Evolutionary conservation across 2,329 filamentous ascomycete species (phyloP).

Genomic region (Neopestalotiopsis sp.): DNA sequence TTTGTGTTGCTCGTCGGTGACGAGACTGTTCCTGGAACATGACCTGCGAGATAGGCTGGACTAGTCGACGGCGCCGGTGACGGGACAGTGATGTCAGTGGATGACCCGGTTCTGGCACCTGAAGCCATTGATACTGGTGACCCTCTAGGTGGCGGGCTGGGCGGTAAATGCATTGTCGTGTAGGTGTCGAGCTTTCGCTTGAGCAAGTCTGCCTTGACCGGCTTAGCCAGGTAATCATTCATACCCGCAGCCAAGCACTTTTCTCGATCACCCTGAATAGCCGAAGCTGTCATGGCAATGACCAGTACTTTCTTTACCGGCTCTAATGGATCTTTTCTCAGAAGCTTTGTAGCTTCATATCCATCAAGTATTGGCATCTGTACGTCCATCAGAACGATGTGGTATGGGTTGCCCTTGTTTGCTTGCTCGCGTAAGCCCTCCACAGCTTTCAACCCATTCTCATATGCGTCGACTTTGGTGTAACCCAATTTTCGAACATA

Average conservation of each 20-base stretch:
- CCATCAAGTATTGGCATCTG: constrained; percentile 95
- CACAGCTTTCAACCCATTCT: constrained; percentile 86
- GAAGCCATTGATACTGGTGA: constrained; percentile 16
- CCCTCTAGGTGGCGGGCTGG: constrained; percentile 23
- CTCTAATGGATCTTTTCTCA: constrained; percentile 77
- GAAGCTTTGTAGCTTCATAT: constrained; percentile 85
- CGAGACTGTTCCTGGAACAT: constrained; percentile 12
- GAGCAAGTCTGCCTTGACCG: constrained; percentile 85
- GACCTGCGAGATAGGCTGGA: constrained; percentile 22
- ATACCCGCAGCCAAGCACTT: constrained; percentile 96
- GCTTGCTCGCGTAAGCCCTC: constrained; percentile 80
- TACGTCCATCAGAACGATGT: constrained; percentile 93
- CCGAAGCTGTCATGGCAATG: constrained; percentile 95
- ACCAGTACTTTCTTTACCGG: constrained; percentile 84
- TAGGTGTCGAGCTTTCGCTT: constrained; percentile 78
- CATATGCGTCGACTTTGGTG: constrained; percentile 80
- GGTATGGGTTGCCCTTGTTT: constrained; percentile 76
- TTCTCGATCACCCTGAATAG: constrained; percentile 92
- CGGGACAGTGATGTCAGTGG: constrained; percentile 15
- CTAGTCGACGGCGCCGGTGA: constrained; percentile 27
- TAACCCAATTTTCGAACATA: constrained; percentile 89
- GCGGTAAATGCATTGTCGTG: constrained; percentile 42
- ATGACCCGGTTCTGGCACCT: neutral
- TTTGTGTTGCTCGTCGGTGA: constrained; percentile 19
- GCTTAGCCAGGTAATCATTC: constrained; percentile 97